Evolutionary conservation across 1,284 basidiomycete species (phyloP).

Genomic region (Pholiota adiposa): DNA sequence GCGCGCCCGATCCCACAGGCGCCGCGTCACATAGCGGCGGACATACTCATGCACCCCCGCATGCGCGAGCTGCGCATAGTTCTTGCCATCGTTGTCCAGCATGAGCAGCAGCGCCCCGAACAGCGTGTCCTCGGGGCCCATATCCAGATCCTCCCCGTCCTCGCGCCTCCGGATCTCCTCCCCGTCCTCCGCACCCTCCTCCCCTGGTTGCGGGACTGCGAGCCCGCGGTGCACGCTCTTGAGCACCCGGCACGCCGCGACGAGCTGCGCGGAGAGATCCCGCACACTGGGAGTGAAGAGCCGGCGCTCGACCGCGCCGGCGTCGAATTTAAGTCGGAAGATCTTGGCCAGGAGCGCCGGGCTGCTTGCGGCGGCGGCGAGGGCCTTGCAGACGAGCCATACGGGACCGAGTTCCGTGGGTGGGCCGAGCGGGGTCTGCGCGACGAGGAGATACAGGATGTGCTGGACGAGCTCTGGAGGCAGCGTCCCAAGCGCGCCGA

Average conservation of each 20-base stretch:
- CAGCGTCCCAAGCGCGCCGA: slow-evolving; percentile 32
- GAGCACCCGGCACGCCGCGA: slow-evolving; percentile 45
- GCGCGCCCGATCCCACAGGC: slow-evolving; percentile 45
- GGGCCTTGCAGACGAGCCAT: slow-evolving; percentile 47
- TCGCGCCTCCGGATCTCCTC: background rate
- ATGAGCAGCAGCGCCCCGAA: slow-evolving; percentile 68
- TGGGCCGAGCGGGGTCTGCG: slow-evolving; percentile 42
- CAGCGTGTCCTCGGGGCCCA: slow-evolving; percentile 30
- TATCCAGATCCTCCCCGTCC: background rate
- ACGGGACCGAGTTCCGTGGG: slow-evolving; percentile 51
- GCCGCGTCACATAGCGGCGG: slow-evolving; percentile 46
- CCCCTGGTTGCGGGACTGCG: background rate
- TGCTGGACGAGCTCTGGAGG: slow-evolving; percentile 63
- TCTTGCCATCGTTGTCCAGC: slow-evolving; percentile 79
- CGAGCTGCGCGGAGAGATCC: slow-evolving; percentile 52
- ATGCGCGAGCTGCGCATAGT: slow-evolving; percentile 60
- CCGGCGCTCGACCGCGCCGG: slow-evolving; percentile 54
- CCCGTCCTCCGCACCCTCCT: background rate
- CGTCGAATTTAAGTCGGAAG: slow-evolving; percentile 67
- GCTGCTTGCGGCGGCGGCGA: slow-evolving; percentile 46
- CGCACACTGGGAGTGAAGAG: slow-evolving; percentile 42
- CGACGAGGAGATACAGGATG: slow-evolving; percentile 55
- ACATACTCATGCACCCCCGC: slow-evolving; percentile 53
- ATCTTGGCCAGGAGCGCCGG: slow-evolving; percentile 59
- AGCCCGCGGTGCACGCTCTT: slow-evolving; percentile 39